Conservation (phyloP, 108 stramenopile genomes). For the Epipyxis sp. region DNA sequence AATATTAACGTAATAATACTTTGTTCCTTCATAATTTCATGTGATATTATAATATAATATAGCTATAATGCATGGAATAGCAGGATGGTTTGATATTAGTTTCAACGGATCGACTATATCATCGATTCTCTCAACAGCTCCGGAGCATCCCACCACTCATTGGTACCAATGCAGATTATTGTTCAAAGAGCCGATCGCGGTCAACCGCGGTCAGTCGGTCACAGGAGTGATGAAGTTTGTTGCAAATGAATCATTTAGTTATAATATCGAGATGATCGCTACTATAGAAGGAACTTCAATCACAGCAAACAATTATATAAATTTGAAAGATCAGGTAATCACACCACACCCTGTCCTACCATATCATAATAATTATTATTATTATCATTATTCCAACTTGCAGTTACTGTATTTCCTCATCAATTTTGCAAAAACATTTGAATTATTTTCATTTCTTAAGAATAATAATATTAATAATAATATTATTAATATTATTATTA, state of each 20-base stretch:
- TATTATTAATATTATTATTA: no score
- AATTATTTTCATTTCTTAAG: no score
- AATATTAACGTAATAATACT: no score
- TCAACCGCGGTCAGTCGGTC: slow-evolving; percentile 54
- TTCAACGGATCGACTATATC: slow-evolving; percentile 51
- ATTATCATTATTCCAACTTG: no score
- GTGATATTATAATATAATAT: background rate
- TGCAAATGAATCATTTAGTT: slow-evolving; percentile 63
- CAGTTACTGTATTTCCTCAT: no score
- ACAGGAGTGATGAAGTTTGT: slow-evolving; percentile 47
- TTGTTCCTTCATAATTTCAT: background rate
- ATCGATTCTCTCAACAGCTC: slow-evolving; percentile 48
- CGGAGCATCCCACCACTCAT: slow-evolving; percentile 48
- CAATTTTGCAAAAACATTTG: no score
- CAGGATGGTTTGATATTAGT: slow-evolving; percentile 61
- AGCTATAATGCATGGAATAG: slow-evolving; percentile 61
- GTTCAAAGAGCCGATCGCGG: slow-evolving; percentile 57
- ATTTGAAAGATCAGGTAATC: slow-evolving; percentile 60
- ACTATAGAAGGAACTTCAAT: slow-evolving; percentile 53
- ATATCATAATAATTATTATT: no score
- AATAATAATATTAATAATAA: no score
- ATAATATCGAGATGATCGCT: slow-evolving; percentile 43
- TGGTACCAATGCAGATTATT: slow-evolving; percentile 66
- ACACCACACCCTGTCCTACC: no score
- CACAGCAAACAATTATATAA: slow-evolving; percentile 38